Percentiles rank a stretch among this genome's conserved stretches.
Conservation (phyloP, 192 early-diverging fungal species). For the Backusella liffmaniae region DNA sequence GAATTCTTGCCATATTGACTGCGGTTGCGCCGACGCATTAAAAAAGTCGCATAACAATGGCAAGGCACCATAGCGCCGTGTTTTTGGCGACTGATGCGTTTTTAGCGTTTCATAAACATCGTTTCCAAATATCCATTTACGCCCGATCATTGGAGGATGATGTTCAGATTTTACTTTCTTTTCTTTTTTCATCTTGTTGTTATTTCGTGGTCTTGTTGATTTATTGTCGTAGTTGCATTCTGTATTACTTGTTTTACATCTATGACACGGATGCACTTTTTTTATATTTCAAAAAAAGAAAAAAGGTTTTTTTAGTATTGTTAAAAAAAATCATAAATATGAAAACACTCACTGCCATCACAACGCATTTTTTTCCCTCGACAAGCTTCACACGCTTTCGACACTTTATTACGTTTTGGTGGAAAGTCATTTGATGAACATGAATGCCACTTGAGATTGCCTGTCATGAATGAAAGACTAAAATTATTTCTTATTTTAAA, state of each 20-base stretch:
- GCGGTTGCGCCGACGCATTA: neutral
- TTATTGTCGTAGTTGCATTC: conserved; percentile 8
- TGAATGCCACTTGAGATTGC: conserved; percentile 20
- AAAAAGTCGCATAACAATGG: conserved; percentile 14
- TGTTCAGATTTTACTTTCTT: neutral
- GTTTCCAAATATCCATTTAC: neutral
- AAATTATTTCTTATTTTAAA: neutral
- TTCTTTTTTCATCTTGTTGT: neutral
- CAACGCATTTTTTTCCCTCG: conserved; percentile 22
- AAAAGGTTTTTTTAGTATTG: neutral
- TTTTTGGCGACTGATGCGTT: conserved; percentile 2
- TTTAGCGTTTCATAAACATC: conserved; percentile 12
- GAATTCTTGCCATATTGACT: conserved; percentile 2
- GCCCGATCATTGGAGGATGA: neutral
- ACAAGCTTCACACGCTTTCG: conserved; percentile 21
- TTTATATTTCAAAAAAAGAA: neutral
- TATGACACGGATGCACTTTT: neutral
- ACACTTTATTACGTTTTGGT: conserved; percentile 15
- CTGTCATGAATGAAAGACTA: conserved; percentile 6
- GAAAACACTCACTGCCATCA: conserved; percentile 19
- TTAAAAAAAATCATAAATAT: neutral
- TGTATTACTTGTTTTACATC: neutral
- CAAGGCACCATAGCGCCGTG: neutral
- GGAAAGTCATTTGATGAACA: conserved; percentile 24
- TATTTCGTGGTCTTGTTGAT: conserved; percentile 9